A percentile compares a stretch with the other conserved stretches of the same genome.
phyloP scores from a whole-genome alignment of 2,329 filamentous ascomycete species.

The Dactylellina parvicollis region DNA sequence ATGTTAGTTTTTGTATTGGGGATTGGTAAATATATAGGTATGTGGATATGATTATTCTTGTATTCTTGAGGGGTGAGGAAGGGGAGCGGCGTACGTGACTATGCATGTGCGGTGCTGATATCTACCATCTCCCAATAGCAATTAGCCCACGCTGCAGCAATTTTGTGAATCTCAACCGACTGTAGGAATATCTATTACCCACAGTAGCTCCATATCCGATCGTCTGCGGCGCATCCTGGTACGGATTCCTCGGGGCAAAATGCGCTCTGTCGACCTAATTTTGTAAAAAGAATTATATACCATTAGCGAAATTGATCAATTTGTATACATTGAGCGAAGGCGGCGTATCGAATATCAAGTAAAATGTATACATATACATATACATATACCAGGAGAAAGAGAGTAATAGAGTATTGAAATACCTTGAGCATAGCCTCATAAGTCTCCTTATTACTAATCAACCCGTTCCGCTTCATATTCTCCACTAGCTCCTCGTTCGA shows the following conservation, averaged over 20 bases:
- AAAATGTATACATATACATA: background rate
- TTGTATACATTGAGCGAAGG: no score
- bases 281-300: background rate
- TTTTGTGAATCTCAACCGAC: no score
- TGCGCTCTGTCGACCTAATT: conserved; percentile 83
- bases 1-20: no score
- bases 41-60: no score
- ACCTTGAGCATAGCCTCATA: conserved; percentile 82
- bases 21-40: no score
- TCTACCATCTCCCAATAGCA: conserved; percentile 6
- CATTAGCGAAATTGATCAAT: no score
- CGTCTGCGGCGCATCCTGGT: conserved; percentile 75
- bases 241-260: conserved; percentile 77
- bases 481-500: conserved; percentile 79
- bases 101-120: conserved; percentile 58
- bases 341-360: no score
- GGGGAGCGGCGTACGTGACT: conserved; percentile 56
- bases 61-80: no score
- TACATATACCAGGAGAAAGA: no score
- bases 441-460: conserved; percentile 78
- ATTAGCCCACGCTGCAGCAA: conserved; percentile 1
- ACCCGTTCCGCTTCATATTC: conserved; percentile 76
- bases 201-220: conserved; percentile 77
- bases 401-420: no score
- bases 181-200: conserved; percentile 65